A percentile compares a stretch with the other conserved stretches of the same genome.
Evolutionary conservation across 2,329 filamentous ascomycete genomes (phyloP).

Genomic region (Colletotrichum camelliae): DNA sequence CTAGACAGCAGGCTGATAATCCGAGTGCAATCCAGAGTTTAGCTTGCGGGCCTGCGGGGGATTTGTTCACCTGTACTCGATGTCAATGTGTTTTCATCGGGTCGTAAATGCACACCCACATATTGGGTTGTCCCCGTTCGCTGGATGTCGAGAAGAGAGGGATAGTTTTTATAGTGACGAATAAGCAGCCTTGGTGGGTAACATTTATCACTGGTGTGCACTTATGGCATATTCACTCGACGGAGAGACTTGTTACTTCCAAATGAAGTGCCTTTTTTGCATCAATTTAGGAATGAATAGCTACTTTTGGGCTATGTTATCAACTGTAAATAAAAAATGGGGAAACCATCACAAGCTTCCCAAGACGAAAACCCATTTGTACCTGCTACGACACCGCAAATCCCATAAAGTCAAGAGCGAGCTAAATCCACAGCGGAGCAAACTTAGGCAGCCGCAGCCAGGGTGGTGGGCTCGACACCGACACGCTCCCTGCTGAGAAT

Average conservation of each 20-base stretch:
- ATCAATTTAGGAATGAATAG: slow-evolving; percentile 2
- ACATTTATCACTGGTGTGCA: neutral
- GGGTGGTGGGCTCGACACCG: slow-evolving; percentile 75
- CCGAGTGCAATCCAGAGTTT: neutral
- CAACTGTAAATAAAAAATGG: slow-evolving; percentile 12
- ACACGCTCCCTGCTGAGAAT: slow-evolving; percentile 94
- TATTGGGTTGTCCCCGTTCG: neutral
- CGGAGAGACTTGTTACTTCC: neutral
- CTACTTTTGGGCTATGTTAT: neutral
- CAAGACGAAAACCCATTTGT: neutral
- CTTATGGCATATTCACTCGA: neutral
- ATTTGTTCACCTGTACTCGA: neutral
- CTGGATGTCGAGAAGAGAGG: neutral
- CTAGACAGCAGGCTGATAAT: neutral
- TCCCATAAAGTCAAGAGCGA: neutral
- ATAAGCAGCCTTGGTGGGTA: neutral
- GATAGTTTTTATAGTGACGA: neutral
- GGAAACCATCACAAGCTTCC: neutral
- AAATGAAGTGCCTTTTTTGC: neutral
- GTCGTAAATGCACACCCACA: rapidly evolving
- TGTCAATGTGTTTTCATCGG: neutral
- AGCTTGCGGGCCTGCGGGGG: too few relatives aligned
- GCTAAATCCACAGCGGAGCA: neutral
- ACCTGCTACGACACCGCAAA: neutral
- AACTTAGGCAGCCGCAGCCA: slow-evolving; percentile 54